Conservation (phyloP, 2,329 filamentous ascomycete species). For the Colletotrichum euphorbiae region DNA sequence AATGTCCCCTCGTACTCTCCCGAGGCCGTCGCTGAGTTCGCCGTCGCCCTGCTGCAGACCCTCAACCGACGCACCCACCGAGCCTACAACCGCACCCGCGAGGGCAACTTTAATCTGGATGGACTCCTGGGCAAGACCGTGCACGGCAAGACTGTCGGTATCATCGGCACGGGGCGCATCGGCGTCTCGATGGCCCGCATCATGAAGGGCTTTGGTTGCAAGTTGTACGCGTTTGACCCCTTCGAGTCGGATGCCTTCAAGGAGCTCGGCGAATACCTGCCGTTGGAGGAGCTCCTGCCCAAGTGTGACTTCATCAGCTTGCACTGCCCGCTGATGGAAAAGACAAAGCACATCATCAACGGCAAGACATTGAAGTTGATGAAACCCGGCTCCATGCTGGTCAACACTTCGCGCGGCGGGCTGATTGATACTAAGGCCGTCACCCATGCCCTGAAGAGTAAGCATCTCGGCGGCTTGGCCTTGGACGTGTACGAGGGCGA, state of each 20-base stretch:
- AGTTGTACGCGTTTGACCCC: conserved; percentile 70
- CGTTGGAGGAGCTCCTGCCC: conserved; percentile 65
- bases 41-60: conserved; percentile 74
- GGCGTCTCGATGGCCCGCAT: conserved; percentile 72
- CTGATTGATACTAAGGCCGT: conserved; percentile 71
- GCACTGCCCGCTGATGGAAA: conserved; percentile 73
- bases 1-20: conserved; percentile 77
- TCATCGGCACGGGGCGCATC: conserved; percentile 74
- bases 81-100: conserved; percentile 75
- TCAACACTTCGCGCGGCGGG: conserved; percentile 77
- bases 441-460: conserved; percentile 69
- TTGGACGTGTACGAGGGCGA: conserved; percentile 78
- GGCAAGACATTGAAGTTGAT: conserved; percentile 63
- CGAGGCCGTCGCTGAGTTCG: conserved; percentile 77
- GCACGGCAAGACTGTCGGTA: conserved; percentile 72
- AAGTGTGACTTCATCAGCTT: conserved; percentile 72
- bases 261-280: conserved; percentile 62
- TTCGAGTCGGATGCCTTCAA: conserved; percentile 62
- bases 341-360: conserved; percentile 72
- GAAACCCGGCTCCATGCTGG: conserved; percentile 69
- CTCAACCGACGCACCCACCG: conserved; percentile 76
- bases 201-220: conserved; percentile 73
- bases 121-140: conserved; percentile 72
- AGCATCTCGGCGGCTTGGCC: conserved; percentile 70
- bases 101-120: conserved; percentile 75